phyloP scores from a whole-genome alignment of 1,284 basidiomycete genomes.

The Microbotryum lychnidis-dioicae region DNA sequence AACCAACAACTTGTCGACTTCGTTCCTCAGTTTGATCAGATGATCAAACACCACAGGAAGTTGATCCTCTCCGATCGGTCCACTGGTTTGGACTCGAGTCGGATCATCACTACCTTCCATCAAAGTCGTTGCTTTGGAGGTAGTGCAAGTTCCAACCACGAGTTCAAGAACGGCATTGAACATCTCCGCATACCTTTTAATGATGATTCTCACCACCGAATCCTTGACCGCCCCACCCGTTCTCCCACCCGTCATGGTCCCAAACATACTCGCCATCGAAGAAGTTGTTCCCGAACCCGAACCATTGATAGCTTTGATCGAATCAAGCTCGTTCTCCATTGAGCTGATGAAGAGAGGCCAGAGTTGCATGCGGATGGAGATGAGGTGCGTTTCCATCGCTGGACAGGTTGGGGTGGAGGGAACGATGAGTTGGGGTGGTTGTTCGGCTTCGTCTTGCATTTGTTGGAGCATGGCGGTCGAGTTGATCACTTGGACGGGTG shows the following conservation, averaged over 20 bases:
- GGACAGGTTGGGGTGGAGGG: constrained; percentile 56
- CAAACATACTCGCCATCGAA: constrained; percentile 47
- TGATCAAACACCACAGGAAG: constrained; percentile 44
- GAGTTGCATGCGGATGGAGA: constrained; percentile 67
- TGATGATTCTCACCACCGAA: constrained; percentile 51
- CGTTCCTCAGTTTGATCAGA: constrained; percentile 71
- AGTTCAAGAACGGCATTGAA: constrained; percentile 67
- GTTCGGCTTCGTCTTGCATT: background rate
- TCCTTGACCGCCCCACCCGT: constrained; percentile 54
- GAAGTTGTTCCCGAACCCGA: constrained; percentile 10
- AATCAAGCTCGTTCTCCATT: constrained; percentile 73
- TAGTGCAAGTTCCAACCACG: constrained; percentile 46
- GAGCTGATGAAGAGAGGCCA: constrained; percentile 86
- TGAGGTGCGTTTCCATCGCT: constrained; percentile 69
- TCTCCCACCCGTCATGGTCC: constrained; percentile 44
- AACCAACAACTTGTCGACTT: constrained; percentile 68
- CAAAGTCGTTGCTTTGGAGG: background rate
- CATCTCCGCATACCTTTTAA: constrained; percentile 59
- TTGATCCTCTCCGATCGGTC: too few relatives aligned
- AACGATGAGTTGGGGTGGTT: background rate
- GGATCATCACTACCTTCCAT: too few relatives aligned
- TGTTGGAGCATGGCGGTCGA: background rate
- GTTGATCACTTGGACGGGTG: background rate
- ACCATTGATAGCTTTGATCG: constrained; percentile 70
- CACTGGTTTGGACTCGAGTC: too few relatives aligned